Conservation (phyloP, 306 rosid species). For the Medicago truncatula region DNA sequence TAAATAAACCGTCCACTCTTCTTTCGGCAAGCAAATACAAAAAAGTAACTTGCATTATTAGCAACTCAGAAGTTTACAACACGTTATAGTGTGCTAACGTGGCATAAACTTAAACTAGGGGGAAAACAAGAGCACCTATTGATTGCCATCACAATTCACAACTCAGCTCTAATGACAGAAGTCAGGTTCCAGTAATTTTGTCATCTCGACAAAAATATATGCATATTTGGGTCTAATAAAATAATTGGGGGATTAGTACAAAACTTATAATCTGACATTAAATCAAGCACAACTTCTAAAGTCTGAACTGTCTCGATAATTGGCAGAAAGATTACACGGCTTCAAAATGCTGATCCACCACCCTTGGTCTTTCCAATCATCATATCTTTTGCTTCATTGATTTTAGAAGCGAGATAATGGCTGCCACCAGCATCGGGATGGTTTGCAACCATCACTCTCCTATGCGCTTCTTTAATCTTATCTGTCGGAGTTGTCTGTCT, state of each 20-base stretch:
- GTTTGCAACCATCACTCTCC: constrained; percentile 96
- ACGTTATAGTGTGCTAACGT: background rate
- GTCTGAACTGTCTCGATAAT: constrained; percentile 11
- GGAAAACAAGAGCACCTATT: background rate
- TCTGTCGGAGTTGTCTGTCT: constrained; percentile 71
- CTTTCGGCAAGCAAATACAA: background rate
- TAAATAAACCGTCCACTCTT: background rate
- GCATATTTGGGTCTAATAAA: constrained; percentile 19
- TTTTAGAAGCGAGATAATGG: constrained; percentile 96
- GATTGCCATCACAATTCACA: background rate
- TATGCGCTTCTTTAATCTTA: constrained; percentile 84
- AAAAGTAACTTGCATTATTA: constrained; percentile 16
- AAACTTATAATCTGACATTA: constrained; percentile 5
- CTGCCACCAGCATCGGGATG: constrained; percentile 99
- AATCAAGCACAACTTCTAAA: background rate
- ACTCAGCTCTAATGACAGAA: constrained; percentile 6
- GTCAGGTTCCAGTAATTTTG: constrained; percentile 20
- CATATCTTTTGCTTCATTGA: constrained; percentile 89
- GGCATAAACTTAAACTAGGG: constrained; percentile 10
- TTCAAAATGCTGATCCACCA: constrained; percentile 79
- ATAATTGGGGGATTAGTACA: constrained; percentile 7
- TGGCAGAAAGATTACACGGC: background rate
- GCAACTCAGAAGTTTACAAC: background rate
- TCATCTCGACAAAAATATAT: background rate
- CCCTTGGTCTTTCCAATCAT: constrained; percentile 72